Evolutionary conservation across 2,329 filamentous ascomycete species (phyloP).

Genomic region (Colletotrichum theobromicola): DNA sequence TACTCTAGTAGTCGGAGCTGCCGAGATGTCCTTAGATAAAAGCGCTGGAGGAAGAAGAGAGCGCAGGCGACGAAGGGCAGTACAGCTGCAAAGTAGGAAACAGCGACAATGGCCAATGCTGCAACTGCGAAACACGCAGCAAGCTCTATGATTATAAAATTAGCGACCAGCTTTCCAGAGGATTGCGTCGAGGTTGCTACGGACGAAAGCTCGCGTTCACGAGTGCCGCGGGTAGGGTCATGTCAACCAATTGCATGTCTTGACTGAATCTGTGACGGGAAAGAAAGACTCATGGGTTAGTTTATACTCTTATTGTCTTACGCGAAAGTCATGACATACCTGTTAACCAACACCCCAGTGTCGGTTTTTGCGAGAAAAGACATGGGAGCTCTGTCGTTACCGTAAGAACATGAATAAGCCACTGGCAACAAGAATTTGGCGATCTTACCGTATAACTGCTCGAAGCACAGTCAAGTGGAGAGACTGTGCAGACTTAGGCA

Average conservation of each 20-base stretch:
- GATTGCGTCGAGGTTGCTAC: not conserved
- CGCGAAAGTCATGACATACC: slow-evolving; percentile 9
- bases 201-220: not conserved
- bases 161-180: not conserved
- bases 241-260: slow-evolving; percentile 43
- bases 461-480: not conserved
- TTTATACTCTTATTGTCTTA: not conserved
- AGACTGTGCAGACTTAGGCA: slow-evolving; percentile 3
- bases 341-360: slow-evolving; percentile 38
- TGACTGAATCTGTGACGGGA: slow-evolving; percentile 41
- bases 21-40: slow-evolving; percentile 46
- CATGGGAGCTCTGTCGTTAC: slow-evolving; percentile 2
- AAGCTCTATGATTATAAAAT: not conserved
- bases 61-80: not conserved
- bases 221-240: slow-evolving; percentile 31
- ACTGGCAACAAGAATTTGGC: not conserved
- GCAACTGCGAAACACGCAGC: not conserved
- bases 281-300: slow-evolving; percentile 24
- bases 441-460: slow-evolving; percentile 1
- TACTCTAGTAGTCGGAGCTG: slow-evolving; percentile 44
- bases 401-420: not conserved
- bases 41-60: not conserved
- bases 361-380: slow-evolving; percentile 39
- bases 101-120: not conserved
- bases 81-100: not conserved